phyloP scores from a whole-genome alignment of 2,329 filamentous ascomycete genomes.

The Aspergillus arachidicola region DNA sequence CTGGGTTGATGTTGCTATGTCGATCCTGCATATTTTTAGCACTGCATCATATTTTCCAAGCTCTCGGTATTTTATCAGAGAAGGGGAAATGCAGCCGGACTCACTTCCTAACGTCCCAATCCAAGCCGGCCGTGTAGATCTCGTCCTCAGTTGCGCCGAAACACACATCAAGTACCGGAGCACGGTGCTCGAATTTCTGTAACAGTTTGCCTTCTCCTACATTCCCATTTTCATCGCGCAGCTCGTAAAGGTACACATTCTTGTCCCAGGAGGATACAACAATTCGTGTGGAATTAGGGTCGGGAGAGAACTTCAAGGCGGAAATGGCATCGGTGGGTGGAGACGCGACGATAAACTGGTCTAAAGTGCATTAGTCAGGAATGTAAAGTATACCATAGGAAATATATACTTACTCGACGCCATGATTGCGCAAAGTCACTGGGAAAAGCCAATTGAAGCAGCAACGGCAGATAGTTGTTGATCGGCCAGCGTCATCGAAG shows the following conservation, averaged over 20 bases:
- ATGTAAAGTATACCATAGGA: not conserved
- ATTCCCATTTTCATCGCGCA: conserved; percentile 56
- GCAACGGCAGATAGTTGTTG: conserved; percentile 18
- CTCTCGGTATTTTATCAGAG: too few relatives aligned
- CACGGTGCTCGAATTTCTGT: conserved; percentile 75
- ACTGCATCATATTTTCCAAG: not conserved
- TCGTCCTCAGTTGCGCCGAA: conserved; percentile 82
- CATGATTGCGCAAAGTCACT: conserved; percentile 32
- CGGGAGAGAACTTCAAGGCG: conserved; percentile 79
- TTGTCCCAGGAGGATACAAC: conserved; percentile 96
- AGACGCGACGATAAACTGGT: conserved; percentile 80
- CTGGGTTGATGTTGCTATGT: conserved; percentile 72
- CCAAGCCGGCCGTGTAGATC: conserved; percentile 83
- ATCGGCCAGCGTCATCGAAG: conserved; percentile 27
- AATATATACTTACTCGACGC: conserved; percentile 42
- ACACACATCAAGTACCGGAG: conserved; percentile 87
- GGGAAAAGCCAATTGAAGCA: conserved; percentile 18
- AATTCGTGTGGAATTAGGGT: conserved; percentile 71
- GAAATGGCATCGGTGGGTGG: conserved; percentile 88
- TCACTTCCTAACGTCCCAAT: conserved; percentile 80
- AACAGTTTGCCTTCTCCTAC: conserved; percentile 65
- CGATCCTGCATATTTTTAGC: conserved; percentile 54
- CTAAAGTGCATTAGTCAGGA: conserved; percentile 28
- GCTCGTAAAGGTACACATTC: conserved; percentile 86
- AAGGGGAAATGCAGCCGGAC: conserved; percentile 13